Percentiles rank a stretch among this genome's conserved stretches.
phyloP scores from a whole-genome alignment of 2,329 filamentous ascomycete species.

The Colletotrichum lindemuthianum region DNA sequence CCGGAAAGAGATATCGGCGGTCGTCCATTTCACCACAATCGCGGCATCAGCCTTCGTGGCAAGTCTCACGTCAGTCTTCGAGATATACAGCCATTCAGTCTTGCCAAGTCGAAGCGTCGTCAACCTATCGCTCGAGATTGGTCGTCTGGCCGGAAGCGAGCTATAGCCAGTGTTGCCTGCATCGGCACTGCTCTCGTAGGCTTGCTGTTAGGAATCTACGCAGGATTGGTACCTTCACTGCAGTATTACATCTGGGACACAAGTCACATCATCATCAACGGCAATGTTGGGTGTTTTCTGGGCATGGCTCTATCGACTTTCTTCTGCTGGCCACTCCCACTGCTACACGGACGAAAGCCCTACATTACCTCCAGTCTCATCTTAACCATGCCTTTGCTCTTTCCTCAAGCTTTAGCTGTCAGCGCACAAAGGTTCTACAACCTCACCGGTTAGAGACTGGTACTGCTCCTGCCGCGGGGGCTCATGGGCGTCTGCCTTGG shows the following conservation, averaged over 20 bases:
- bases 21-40: slow-evolving; percentile 42
- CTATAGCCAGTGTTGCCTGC: slow-evolving; percentile 75
- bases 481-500: slow-evolving; percentile 76
- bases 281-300: slow-evolving; percentile 78
- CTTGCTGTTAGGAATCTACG: slow-evolving; percentile 78
- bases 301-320: slow-evolving; percentile 77
- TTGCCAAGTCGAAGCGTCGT: slow-evolving; percentile 64
- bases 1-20: slow-evolving; percentile 41
- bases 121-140: slow-evolving; percentile 79
- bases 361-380: slow-evolving; percentile 77
- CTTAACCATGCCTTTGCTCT: slow-evolving; percentile 76
- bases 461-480: slow-evolving; percentile 70
- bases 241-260: slow-evolving; percentile 80
- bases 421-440: slow-evolving; percentile 65
- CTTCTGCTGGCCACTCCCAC: slow-evolving; percentile 77
- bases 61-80: slow-evolving; percentile 65
- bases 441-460: slow-evolving; percentile 64
- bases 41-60: slow-evolving; percentile 57
- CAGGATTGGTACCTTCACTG: slow-evolving; percentile 80
- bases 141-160: slow-evolving; percentile 73
- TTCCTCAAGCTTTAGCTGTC: slow-evolving; percentile 78
- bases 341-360: slow-evolving; percentile 80
- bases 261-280: slow-evolving; percentile 73
- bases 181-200: slow-evolving; percentile 78
- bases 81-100: slow-evolving; percentile 60